phyloP scores from a whole-genome alignment of 345 rosid genomes.

The Brassica nigra region DNA sequence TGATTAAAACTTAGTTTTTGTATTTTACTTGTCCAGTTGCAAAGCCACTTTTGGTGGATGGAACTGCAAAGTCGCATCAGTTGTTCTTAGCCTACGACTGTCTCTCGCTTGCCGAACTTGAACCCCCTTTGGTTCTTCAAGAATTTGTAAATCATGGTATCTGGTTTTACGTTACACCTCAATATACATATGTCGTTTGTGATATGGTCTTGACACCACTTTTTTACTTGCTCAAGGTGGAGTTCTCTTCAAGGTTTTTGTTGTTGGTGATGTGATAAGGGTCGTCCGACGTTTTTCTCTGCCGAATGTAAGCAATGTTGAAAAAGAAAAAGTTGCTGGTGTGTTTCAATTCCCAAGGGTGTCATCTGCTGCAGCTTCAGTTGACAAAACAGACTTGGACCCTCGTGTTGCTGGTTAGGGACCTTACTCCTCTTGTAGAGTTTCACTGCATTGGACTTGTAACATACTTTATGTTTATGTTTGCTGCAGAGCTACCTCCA shows the following conservation, averaged over 20 bases:
- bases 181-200: constrained; percentile 2
- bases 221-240: constrained; percentile 54
- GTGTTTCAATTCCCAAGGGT: constrained; percentile 74
- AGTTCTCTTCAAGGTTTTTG: constrained; percentile 77
- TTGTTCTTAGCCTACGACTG: constrained; percentile 77
- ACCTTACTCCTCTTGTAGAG: background rate
- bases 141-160: constrained; percentile 97
- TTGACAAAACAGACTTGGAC: constrained; percentile 81
- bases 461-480: constrained; percentile 1
- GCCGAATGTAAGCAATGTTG: constrained; percentile 63
- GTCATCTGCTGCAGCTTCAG: constrained; percentile 86
- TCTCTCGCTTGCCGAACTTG: constrained; percentile 69
- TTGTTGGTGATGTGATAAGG: constrained; percentile 80
- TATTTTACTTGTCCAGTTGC: constrained; percentile 59
- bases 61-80: constrained; percentile 85
- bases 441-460: constrained; percentile 5
- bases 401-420: constrained; percentile 71
- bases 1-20: background rate
- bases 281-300: constrained; percentile 81
- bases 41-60: constrained; percentile 87
- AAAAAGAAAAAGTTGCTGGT: constrained; percentile 60
- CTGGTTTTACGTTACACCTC: background rate
- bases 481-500: constrained; percentile 83
- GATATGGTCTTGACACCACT: constrained; percentile 7
- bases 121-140: constrained; percentile 84